phyloP scores from a whole-genome alignment of 495 filamentous ascomycete species.

The Bacidia gigantensis region DNA sequence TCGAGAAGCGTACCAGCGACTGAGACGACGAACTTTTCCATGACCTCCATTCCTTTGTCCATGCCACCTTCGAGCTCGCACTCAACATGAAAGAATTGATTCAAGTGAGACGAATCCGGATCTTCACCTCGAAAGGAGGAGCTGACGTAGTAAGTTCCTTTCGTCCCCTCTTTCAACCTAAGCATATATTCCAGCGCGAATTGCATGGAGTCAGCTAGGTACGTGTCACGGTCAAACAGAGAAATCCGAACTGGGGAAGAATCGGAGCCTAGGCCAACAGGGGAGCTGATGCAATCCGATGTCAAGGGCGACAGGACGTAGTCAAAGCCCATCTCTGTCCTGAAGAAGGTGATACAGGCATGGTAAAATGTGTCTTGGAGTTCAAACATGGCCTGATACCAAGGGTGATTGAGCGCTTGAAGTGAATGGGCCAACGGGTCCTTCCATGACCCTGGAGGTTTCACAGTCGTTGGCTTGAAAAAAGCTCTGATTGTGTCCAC shows the following conservation, averaged over 20 bases:
- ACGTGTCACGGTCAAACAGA: background rate
- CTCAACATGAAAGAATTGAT: constrained; percentile 5
- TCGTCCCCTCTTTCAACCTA: background rate
- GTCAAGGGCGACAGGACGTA: background rate
- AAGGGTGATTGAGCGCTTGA: background rate
- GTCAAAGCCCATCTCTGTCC: background rate
- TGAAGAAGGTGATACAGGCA: background rate
- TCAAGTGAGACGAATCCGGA: background rate
- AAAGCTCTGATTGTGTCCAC: background rate
- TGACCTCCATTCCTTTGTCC: background rate
- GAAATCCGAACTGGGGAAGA: background rate
- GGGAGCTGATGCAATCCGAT: constrained; percentile 1
- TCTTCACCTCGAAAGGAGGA: constrained; percentile 3
- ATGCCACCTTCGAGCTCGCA: background rate
- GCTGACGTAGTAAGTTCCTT: background rate
- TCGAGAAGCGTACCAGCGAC: background rate
- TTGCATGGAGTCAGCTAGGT: constrained; percentile 5
- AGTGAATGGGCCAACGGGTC: background rate
- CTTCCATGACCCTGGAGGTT: background rate
- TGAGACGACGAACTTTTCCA: background rate
- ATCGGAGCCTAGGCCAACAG: constrained; percentile 1
- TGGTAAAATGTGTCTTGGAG: background rate
- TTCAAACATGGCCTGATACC: background rate
- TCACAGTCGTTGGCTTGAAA: background rate
- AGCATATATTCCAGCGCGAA: constrained; percentile 1